These are phyloP conservation scores for Cornus kousa DNA, from an alignment of 148 eudicot genomes.

Conservation along the genomic window DNA sequence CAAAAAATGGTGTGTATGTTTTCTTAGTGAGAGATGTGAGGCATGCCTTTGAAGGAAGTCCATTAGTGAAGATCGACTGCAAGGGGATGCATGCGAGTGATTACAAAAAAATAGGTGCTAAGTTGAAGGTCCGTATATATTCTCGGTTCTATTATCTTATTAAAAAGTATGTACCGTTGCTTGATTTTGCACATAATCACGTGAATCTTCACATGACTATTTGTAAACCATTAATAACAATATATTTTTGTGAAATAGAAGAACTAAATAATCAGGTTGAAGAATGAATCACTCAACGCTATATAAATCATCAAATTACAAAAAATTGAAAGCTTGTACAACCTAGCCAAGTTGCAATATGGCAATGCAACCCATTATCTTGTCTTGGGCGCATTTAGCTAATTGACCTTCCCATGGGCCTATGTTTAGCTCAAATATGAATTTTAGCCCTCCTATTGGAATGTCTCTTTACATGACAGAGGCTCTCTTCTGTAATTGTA, in stretches of 20 bases:
- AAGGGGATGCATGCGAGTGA: conserved; percentile 82
- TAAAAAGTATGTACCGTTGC: not conserved
- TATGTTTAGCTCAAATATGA: not conserved
- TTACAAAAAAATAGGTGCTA: conserved; percentile 90
- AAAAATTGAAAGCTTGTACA: not conserved
- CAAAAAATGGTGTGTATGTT: conserved; percentile 81
- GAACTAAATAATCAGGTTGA: not conserved
- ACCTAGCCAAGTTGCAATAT: not conserved
- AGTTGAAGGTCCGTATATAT: conserved; percentile 62
- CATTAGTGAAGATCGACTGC: conserved; percentile 78
- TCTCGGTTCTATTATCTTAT: not conserved
- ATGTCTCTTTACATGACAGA: too few species aligned
- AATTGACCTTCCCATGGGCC: not conserved
- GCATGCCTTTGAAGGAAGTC: conserved; percentile 83
- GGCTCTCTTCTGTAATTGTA: too few species aligned
- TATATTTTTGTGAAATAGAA: not conserved
- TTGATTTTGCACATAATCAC: not conserved
- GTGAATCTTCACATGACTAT: not conserved
- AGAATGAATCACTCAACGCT: not conserved
- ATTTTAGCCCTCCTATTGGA: too few species aligned
- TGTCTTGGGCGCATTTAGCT: not conserved
- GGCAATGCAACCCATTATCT: not conserved
- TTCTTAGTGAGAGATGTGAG: conserved; percentile 77
- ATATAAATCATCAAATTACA: not conserved
- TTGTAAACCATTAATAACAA: not conserved